Conservation (phyloP, 2,329 filamentous ascomycete genomes). For the Ophiostoma pallidulum region DNA sequence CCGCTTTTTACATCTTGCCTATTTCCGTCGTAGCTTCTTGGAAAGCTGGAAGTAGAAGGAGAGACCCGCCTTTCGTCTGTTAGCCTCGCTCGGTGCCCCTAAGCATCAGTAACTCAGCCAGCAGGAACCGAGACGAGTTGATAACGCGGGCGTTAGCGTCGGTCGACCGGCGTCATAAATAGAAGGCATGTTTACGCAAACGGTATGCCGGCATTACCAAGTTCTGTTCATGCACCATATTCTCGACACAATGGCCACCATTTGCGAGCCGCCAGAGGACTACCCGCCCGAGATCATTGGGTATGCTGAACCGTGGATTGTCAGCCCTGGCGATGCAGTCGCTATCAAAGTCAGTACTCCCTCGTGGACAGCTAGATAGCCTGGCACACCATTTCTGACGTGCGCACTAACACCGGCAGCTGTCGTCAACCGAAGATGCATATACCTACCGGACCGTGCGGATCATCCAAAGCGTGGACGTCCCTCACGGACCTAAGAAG, state of each 20-base stretch:
- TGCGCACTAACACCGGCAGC: neutral
- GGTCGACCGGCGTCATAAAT: too few relatives aligned
- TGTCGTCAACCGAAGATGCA: neutral
- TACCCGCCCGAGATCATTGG: conserved; percentile 8
- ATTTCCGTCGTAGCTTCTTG: too few relatives aligned
- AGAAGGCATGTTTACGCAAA: too few relatives aligned
- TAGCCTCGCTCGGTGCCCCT: too few relatives aligned
- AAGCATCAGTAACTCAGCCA: too few relatives aligned
- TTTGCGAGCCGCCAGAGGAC: neutral
- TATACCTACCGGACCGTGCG: neutral
- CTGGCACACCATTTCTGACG: neutral
- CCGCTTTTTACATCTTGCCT: too few relatives aligned
- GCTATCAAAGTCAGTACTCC: neutral
- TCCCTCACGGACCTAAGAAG: neutral
- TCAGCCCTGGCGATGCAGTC: conserved; percentile 1
- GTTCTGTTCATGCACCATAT: too few relatives aligned
- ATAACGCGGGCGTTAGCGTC: too few relatives aligned
- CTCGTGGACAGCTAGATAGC: neutral
- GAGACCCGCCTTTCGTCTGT: too few relatives aligned
- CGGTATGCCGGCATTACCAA: too few relatives aligned
- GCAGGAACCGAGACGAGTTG: too few relatives aligned
- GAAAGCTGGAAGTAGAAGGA: too few relatives aligned
- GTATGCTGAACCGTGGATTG: conserved; percentile 7
- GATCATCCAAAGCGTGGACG: neutral
- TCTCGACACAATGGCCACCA: neutral